Percentiles rank a stretch among this genome's conserved stretches.
Evolutionary conservation across 2,329 filamentous ascomycete species (phyloP).

Genomic region (Neofusicoccum cordaticola): DNA sequence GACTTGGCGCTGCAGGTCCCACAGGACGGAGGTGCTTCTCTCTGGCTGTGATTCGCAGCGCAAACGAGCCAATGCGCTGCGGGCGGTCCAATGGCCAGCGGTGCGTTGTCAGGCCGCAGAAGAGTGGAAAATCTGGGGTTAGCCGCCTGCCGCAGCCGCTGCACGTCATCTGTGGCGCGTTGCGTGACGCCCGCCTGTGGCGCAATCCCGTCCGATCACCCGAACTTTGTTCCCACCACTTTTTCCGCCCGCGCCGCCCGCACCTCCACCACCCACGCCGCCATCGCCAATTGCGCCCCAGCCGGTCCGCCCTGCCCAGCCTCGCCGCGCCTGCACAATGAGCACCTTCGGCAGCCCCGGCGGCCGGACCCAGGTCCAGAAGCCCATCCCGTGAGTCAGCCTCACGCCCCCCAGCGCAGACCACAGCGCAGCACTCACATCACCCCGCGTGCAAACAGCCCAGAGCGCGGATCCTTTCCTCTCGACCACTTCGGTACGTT

Average conservation of each 20-base stretch:
- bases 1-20: too few relatives aligned
- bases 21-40: too few relatives aligned
- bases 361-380: slow-evolving; percentile 59
- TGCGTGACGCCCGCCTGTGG: not conserved
- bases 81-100: not conserved
- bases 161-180: slow-evolving; percentile 3
- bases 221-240: slow-evolving; percentile 5
- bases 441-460: slow-evolving; percentile 52
- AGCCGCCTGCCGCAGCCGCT: not conserved
- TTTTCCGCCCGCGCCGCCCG: not conserved
- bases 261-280: not conserved
- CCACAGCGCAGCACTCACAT: not conserved
- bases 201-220: not conserved
- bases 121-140: slow-evolving; percentile 7
- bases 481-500: slow-evolving; percentile 79
- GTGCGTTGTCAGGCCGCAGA: not conserved
- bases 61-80: slow-evolving; percentile 4
- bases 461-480: slow-evolving; percentile 92
- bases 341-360: slow-evolving; percentile 70
- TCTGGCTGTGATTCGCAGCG: not conserved
- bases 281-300: not conserved
- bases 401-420: not conserved
- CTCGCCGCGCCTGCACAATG: slow-evolving; percentile 37
- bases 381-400: slow-evolving; percentile 65
- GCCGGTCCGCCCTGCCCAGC: not conserved